phyloP scores from a whole-genome alignment of 2,329 filamentous ascomycete species.

The Xylaria sp. region DNA sequence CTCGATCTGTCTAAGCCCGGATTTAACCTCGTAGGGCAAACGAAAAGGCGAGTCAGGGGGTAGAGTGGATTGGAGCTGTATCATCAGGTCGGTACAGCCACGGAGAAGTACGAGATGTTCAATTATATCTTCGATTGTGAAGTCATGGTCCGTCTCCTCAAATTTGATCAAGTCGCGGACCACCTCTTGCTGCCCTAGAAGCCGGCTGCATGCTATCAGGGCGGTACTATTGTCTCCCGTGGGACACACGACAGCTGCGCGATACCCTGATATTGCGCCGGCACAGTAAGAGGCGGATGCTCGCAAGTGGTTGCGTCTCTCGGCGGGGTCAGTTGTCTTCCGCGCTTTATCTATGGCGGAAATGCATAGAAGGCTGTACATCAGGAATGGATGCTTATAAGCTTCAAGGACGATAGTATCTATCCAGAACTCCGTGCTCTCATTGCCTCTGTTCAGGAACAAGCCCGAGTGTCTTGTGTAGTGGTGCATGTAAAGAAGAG shows the following conservation, averaged over 20 bases:
- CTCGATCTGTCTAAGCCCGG: slow-evolving; percentile 16
- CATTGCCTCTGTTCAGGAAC: slow-evolving; percentile 30
- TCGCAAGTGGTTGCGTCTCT: slow-evolving; percentile 24
- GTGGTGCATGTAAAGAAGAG: slow-evolving; percentile 33
- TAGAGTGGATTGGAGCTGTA: slow-evolving; percentile 24
- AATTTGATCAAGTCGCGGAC: slow-evolving; percentile 22
- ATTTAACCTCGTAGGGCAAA: slow-evolving; percentile 16
- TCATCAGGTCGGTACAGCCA: slow-evolving; percentile 25
- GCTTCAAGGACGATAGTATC: slow-evolving; percentile 26
- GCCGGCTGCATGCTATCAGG: slow-evolving; percentile 28
- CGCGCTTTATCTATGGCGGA: slow-evolving; percentile 29
- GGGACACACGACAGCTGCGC: slow-evolving; percentile 18
- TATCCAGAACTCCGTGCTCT: slow-evolving; percentile 23
- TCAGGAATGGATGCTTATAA: slow-evolving; percentile 27
- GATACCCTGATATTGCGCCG: slow-evolving; percentile 32
- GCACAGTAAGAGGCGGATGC: slow-evolving; percentile 28
- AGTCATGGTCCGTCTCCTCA: slow-evolving; percentile 10
- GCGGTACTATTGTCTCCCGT: slow-evolving; percentile 28
- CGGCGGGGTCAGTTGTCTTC: slow-evolving; percentile 1
- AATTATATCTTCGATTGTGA: slow-evolving; percentile 28
- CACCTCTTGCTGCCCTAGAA: slow-evolving; percentile 29
- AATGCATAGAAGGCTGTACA: slow-evolving; percentile 28
- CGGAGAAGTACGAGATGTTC: slow-evolving; percentile 31
- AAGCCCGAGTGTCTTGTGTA: slow-evolving; percentile 23
- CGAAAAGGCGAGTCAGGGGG: slow-evolving; percentile 27